Base-by-base conservation (phyloP, 306 rosid species). In the Inga oerstediana region DNA sequence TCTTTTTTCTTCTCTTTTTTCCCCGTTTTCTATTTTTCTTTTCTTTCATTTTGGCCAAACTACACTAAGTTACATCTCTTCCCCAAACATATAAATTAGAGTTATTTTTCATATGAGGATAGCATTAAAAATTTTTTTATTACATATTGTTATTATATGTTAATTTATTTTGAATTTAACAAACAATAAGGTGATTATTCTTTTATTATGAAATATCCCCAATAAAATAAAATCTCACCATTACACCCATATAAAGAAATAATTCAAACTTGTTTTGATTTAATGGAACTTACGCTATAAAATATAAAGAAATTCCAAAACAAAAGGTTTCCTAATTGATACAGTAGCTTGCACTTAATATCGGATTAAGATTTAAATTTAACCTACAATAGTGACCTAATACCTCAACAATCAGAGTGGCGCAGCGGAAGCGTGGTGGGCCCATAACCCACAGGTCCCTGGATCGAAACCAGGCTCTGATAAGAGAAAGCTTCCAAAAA, bases 371-470 rank as follows among this genome's bases (percentile, higher is more conserved):
- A 8, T 39, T 39, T 6, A 39, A 8, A 39, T 39, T 39, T 49
- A 49, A 49, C 14, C 1, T 1, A 52, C 2, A 52, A 52, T 52
- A 16, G 3, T 2, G 3, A 16, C 9, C 2, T 0, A 0, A 2
- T 2, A 3, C 15, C 4, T 32, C 12, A 66, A 66, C 71, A 32
- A 66, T 66, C 44, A 66, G n/a, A 66, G 90, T 86, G 91, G 91
- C 84, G 85, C 89, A 88, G 89, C 88, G 86, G 89, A 90, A 90
- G 93, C 90, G 86, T 90, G 89, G 88, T 86, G 90, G 91, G 90
- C 89, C 89, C 91, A 88, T 88, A 88, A 88, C 89, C 91, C 88
- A 86, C 88, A 88, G 88, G 91, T 90, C 93, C 89, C 89, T 84
- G 86, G 91, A 88, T 90, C 89, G 82, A 88, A 90, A 88, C 89